phyloP scores from a whole-genome alignment of 2,329 filamentous ascomycete genomes.

The Cladosporium sp. region DNA sequence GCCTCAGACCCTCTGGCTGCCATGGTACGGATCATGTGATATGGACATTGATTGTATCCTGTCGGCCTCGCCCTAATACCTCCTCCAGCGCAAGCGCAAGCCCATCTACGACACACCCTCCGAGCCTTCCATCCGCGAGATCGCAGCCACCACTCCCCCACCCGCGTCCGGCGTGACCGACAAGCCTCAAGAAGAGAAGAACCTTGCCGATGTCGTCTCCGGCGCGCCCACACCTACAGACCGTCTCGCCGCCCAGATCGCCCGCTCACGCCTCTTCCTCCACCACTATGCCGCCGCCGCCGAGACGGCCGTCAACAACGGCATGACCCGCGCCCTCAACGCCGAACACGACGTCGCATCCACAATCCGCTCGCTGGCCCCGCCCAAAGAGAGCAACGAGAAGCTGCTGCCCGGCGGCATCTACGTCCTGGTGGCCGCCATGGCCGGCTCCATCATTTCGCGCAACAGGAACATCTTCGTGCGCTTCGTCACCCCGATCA shows the following conservation, averaged over 20 bases:
- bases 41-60: background rate
- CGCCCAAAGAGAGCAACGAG: conserved; percentile 81
- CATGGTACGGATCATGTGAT: conserved; percentile 29
- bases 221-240: conserved; percentile 76
- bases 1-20: conserved; percentile 32
- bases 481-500: conserved; percentile 73
- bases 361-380: conserved; percentile 86
- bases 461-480: conserved; percentile 85
- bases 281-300: conserved; percentile 72
- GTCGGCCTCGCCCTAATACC: background rate
- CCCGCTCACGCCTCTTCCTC: conserved; percentile 75
- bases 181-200: conserved; percentile 33
- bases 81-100: conserved; percentile 44
- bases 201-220: conserved; percentile 36
- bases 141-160: conserved; percentile 43
- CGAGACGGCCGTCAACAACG: conserved; percentile 80
- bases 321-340: conserved; percentile 77
- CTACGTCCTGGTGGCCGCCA: conserved; percentile 90
- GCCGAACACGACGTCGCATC: conserved; percentile 88
- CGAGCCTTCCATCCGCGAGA: conserved; percentile 37
- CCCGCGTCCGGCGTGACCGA: conserved; percentile 39
- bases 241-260: conserved; percentile 80
- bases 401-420: conserved; percentile 84
- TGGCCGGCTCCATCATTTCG: conserved; percentile 90
- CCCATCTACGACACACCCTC: conserved; percentile 77